These are phyloP conservation scores for Nothomitra cinnamomea DNA, from an alignment of 2,329 filamentous ascomycete species.

Conservation along the genomic window DNA sequence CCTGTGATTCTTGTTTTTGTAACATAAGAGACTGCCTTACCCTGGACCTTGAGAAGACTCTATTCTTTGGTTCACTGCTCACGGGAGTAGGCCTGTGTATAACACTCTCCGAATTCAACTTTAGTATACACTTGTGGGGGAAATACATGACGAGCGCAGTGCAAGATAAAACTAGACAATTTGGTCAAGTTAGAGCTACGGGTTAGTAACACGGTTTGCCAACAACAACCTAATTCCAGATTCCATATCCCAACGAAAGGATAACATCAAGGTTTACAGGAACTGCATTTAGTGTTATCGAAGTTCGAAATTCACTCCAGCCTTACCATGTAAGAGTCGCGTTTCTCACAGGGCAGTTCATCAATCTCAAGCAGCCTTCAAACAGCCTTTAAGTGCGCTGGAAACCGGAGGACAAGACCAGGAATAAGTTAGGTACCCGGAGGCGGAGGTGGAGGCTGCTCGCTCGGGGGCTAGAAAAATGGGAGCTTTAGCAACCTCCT, in stretches of 20 bases:
- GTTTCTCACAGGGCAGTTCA: no score
- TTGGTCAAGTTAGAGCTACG: no score
- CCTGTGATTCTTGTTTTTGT: background rate
- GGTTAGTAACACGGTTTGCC: no score
- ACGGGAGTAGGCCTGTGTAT: no score
- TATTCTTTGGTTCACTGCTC: background rate
- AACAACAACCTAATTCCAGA: no score
- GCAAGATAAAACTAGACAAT: background rate
- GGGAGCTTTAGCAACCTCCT: slow-evolving; percentile 11
- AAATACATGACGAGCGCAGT: background rate
- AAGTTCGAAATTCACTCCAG: no score
- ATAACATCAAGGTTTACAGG: no score
- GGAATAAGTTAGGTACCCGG: slow-evolving; percentile 19
- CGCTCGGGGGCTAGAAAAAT: slow-evolving; percentile 29
- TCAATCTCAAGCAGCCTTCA: background rate
- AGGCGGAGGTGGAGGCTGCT: slow-evolving; percentile 44
- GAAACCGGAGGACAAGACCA: background rate
- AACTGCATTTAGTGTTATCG: no score
- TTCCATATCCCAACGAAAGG: no score
- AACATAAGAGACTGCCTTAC: background rate
- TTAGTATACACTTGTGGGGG: background rate
- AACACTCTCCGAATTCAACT: background rate
- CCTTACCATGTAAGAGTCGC: background rate
- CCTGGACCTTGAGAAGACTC: background rate
- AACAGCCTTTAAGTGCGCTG: background rate